phyloP scores from a whole-genome alignment of 2,329 filamentous ascomycete genomes.

The Mycogone perniciosa region DNA sequence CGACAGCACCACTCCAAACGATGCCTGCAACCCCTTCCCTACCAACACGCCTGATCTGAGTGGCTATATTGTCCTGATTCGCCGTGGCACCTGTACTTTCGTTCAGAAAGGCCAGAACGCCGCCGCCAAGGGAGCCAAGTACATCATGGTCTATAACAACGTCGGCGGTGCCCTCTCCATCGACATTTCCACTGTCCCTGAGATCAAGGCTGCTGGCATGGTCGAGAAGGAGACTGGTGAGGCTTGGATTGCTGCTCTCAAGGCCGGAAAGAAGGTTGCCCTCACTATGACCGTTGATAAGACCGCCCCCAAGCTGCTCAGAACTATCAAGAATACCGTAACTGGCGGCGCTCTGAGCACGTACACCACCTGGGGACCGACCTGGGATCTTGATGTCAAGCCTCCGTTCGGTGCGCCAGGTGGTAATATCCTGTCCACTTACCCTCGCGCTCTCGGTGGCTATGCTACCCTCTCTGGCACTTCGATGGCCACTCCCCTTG shows the following conservation, averaged over 20 bases:
- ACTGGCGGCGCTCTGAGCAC: conserved; percentile 47
- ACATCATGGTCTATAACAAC: conserved; percentile 58
- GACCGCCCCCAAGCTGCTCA: conserved; percentile 22
- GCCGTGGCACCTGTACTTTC: conserved; percentile 53
- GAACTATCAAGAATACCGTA: conserved; percentile 28
- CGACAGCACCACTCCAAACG: conserved; percentile 40
- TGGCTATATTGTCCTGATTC: conserved; percentile 52
- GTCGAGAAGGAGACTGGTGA: conserved; percentile 36
- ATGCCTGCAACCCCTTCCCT: conserved; percentile 48
- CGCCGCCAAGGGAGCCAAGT: conserved; percentile 49
- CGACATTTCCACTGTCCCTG: conserved; percentile 21
- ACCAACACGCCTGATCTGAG: conserved; percentile 51
- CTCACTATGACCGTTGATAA: conserved; percentile 38
- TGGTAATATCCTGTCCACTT: conserved; percentile 54
- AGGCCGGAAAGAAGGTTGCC: conserved; percentile 36
- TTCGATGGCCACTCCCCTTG: conserved; percentile 54
- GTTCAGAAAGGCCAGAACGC: conserved; percentile 48
- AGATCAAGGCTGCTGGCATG: conserved; percentile 35
- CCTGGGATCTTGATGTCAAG: conserved; percentile 51
- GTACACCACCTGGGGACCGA: conserved; percentile 56
- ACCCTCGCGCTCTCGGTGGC: conserved; percentile 36
- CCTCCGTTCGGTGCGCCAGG: conserved; percentile 52
- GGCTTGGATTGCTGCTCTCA: conserved; percentile 38
- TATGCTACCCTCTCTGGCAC: conserved; percentile 52
- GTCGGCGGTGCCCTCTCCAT: conserved; percentile 27